A percentile compares a stretch with the other conserved stretches of the same genome.
Evolutionary conservation across 163 green algal genomes (phyloP).

Genomic region (Volvox carteri): DNA sequence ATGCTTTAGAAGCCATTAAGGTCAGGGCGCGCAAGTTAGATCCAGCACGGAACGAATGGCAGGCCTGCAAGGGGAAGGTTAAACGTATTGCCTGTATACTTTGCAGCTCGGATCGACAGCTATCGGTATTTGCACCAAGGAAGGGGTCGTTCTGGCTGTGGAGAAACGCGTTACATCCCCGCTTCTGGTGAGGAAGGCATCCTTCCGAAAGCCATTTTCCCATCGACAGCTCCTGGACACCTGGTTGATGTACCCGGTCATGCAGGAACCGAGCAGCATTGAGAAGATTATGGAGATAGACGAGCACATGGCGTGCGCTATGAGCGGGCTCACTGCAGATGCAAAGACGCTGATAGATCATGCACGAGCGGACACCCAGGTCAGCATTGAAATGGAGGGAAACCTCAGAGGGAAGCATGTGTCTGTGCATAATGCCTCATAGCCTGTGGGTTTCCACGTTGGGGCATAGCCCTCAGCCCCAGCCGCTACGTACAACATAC

Average conservation of each 20-base stretch:
- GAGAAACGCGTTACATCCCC: slow-evolving; percentile 99
- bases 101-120: slow-evolving; percentile 96
- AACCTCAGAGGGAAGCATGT: too few species aligned
- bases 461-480: too few species aligned
- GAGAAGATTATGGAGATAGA: slow-evolving; percentile 99
- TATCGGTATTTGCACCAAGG: slow-evolving; percentile 92
- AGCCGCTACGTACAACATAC: too few species aligned
- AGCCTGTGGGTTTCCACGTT: too few species aligned
- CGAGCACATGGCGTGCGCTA: slow-evolving; percentile 95
- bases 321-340: slow-evolving; percentile 98
- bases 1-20: slow-evolving; percentile 99
- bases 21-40: slow-evolving; percentile 65
- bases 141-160: slow-evolving; percentile 96
- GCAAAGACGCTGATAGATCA: slow-evolving; percentile 98
- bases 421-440: too few species aligned
- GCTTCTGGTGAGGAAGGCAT: slow-evolving; percentile 85
- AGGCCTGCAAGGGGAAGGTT: neutral
- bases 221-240: neutral
- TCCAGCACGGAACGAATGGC: neutral
- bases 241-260: neutral
- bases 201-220: neutral
- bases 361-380: slow-evolving; percentile 93
- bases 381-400: slow-evolving; percentile 48
- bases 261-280: slow-evolving; percentile 90
- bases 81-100: neutral